A percentile compares a stretch with the other conserved stretches of the same genome.
phyloP scores from a whole-genome alignment of 352 stramenopile genomes.

The Thalassiosira exigua region DNA sequence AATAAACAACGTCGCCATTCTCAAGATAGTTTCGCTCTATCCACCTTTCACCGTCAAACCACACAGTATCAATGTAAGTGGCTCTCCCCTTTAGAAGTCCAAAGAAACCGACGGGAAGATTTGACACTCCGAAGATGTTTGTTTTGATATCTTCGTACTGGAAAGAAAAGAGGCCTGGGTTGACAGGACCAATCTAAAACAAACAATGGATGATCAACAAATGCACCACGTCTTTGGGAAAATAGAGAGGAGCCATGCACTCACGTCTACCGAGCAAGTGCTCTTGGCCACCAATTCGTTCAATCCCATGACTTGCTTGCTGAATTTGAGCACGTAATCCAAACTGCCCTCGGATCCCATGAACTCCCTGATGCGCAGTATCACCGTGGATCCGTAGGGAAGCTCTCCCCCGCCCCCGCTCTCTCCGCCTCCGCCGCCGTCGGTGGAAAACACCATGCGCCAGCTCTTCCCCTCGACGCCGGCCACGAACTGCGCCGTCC shows the following conservation, averaged over 20 bases:
- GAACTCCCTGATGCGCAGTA: conserved; percentile 55
- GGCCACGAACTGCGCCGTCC: conserved; percentile 40
- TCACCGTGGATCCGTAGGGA: conserved; percentile 59
- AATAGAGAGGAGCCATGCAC: conserved; percentile 19
- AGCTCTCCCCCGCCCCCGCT: conserved; percentile 34
- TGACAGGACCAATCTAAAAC: no score
- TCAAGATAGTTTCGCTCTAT: no score
- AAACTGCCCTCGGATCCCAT: conserved; percentile 42
- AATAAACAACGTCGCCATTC: no score
- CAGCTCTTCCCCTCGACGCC: conserved; percentile 53
- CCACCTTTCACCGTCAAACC: no score
- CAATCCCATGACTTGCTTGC: conserved; percentile 64
- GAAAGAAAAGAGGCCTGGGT: no score
- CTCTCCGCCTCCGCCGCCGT: conserved; percentile 3
- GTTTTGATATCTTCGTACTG: no score
- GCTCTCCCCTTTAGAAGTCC: no score
- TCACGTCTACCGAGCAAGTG: conserved; percentile 67
- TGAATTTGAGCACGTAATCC: conserved; percentile 74
- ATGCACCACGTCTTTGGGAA: conserved; percentile 7
- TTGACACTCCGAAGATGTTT: no score
- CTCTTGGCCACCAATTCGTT: conserved; percentile 63
- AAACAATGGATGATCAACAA: conserved; percentile 13
- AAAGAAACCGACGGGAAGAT: no score
- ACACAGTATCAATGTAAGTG: no score
- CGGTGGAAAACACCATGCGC: conserved; percentile 67